phyloP scores from a whole-genome alignment of 1,139 yeast species.

The Casaregolazyma suthepensis region DNA sequence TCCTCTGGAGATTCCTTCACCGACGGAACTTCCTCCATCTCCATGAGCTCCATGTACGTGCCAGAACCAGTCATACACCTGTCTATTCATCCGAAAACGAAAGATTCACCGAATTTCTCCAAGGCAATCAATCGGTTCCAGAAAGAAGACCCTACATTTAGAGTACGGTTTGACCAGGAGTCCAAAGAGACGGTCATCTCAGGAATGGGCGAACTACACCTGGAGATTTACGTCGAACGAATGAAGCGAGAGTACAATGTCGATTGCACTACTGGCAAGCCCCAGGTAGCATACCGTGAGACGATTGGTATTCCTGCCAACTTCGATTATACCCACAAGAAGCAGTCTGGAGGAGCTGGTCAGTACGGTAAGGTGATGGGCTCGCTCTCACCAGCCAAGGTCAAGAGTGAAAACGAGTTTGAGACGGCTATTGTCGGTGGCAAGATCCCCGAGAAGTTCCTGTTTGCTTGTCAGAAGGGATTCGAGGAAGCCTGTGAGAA shows the following conservation, averaged over 20 bases:
- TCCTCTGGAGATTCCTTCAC: conserved; percentile 99
- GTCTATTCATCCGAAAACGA: conserved; percentile 80
- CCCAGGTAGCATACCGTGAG: conserved; percentile 97
- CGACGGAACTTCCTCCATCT: conserved; percentile 58
- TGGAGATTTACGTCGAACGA: conserved; percentile 96
- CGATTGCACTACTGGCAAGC: conserved; percentile 92
- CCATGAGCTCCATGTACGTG: conserved; percentile 97
- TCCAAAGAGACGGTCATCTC: conserved; percentile 94
- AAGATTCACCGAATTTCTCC: conserved; percentile 84
- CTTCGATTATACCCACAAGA: conserved; percentile 95
- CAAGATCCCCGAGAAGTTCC: conserved; percentile 89
- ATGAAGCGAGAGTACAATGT: conserved; percentile 96
- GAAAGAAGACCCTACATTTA: conserved; percentile 97
- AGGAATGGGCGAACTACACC: conserved; percentile 98
- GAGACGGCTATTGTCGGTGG: conserved; percentile 93
- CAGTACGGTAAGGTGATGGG: conserved; percentile 98
- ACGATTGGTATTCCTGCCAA: conserved; percentile 66
- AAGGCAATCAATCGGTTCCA: conserved; percentile 97
- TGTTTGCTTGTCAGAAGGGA: conserved; percentile 92
- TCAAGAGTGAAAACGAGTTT: conserved; percentile 53
- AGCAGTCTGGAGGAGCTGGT: conserved; percentile 99
- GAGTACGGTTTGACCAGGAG: conserved; percentile 85
- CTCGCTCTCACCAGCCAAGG: conserved; percentile 55
- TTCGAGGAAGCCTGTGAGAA: conserved; percentile 91
- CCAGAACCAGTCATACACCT: conserved; percentile 97